Percentiles rank a stretch among this genome's conserved stretches.
These are phyloP conservation scores for Cercospora brassicicola DNA, from an alignment of 2,329 filamentous ascomycete species.

Conservation along the genomic window DNA sequence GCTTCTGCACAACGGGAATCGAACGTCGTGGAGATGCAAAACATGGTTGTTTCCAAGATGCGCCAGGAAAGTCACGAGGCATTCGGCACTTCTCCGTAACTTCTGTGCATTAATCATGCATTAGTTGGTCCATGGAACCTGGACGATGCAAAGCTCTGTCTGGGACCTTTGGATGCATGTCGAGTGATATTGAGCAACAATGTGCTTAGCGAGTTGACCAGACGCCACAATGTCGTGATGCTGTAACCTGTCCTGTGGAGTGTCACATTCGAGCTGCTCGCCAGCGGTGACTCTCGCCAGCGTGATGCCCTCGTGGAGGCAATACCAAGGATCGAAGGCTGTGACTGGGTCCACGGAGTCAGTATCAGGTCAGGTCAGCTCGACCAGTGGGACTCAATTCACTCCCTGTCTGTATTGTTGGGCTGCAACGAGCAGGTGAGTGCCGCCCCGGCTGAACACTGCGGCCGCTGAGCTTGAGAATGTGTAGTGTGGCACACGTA, in stretches of 20 bases:
- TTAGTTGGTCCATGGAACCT: not conserved
- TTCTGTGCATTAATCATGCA: not conserved
- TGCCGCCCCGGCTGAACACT: not conserved
- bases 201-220: not conserved
- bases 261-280: not conserved
- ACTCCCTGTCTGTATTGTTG: not conserved
- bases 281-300: not conserved
- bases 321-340: not conserved
- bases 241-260: not conserved
- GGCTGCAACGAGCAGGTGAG: not conserved
- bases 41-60: not conserved
- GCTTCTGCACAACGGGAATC: not conserved
- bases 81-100: not conserved
- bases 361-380: not conserved
- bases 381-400: not conserved
- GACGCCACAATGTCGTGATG: not conserved
- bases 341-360: not conserved
- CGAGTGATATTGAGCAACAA: not conserved
- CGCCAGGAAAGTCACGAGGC: not conserved
- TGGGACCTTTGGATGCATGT: not conserved
- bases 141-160: not conserved
- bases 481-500: not conserved
- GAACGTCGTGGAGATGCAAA: not conserved
- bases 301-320: not conserved
- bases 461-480: not conserved